Evolutionary conservation across 208 protist species (phyloP).

Genomic region (Trypanosoma congolense): DNA sequence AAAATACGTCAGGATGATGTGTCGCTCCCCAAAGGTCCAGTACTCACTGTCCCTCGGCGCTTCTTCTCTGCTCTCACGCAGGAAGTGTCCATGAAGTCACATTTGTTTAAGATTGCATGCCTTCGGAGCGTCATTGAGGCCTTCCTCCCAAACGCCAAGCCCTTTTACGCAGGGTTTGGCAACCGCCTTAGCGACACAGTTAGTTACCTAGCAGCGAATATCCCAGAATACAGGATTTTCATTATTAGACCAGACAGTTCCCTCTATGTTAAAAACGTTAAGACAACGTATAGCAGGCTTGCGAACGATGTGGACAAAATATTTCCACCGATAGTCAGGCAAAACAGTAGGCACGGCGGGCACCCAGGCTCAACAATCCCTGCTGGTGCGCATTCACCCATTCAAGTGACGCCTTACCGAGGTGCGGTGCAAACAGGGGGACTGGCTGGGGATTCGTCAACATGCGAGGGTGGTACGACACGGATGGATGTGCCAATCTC

Average conservation of each 20-base stretch:
- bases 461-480: no score
- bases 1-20: slow-evolving; percentile 72
- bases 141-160: slow-evolving; percentile 64
- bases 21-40: slow-evolving; percentile 75
- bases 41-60: slow-evolving; percentile 84
- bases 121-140: slow-evolving; percentile 58
- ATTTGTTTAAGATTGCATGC: slow-evolving; percentile 90
- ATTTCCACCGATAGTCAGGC: slow-evolving; percentile 57
- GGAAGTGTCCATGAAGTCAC: slow-evolving; percentile 85
- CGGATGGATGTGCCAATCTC: no score
- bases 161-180: slow-evolving; percentile 90
- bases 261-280: slow-evolving; percentile 69
- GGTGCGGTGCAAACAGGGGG: no score
- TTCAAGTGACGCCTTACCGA: no score
- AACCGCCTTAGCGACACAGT: slow-evolving; percentile 89
- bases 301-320: slow-evolving; percentile 75
- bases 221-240: slow-evolving; percentile 82
- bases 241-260: slow-evolving; percentile 81
- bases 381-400: background rate
- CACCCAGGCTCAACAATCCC: background rate
- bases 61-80: slow-evolving; percentile 86
- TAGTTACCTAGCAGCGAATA: slow-evolving; percentile 74
- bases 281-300: slow-evolving; percentile 74
- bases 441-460: no score
- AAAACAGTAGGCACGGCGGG: background rate